These are phyloP conservation scores for Carex parvula DNA, from an alignment of 176 grass and related monocot species.

Conservation along the genomic window DNA sequence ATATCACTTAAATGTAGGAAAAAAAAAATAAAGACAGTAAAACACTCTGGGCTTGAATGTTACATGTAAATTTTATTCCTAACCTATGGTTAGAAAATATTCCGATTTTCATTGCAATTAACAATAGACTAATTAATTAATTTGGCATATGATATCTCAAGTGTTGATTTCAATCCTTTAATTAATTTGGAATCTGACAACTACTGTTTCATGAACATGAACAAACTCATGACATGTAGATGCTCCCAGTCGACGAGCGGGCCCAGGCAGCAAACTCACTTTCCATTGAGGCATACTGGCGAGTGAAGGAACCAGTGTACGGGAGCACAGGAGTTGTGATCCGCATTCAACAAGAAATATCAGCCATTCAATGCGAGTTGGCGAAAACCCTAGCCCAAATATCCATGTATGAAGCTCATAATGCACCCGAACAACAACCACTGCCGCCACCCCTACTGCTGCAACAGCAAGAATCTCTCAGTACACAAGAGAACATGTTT, in stretches of 20 bases:
- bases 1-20: too few relatives aligned
- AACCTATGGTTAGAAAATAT: too few relatives aligned
- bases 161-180: neutral
- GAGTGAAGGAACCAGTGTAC: conserved; percentile 67
- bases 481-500: neutral
- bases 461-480: neutral
- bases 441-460: neutral
- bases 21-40: too few relatives aligned
- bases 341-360: conserved; percentile 46
- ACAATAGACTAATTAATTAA: neutral
- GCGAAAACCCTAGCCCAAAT: conserved; percentile 42
- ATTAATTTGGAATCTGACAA: neutral
- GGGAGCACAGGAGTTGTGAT: conserved; percentile 46
- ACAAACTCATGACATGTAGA: conserved; percentile 6
- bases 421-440: neutral
- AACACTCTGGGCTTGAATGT: too few relatives aligned
- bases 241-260: conserved; percentile 32
- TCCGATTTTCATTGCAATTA: neutral
- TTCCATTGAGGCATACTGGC: conserved; percentile 44
- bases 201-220: too few relatives aligned
- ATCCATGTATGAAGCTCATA: conserved; percentile 29
- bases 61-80: too few relatives aligned
- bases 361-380: conserved; percentile 40
- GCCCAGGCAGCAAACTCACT: conserved; percentile 43
- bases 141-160: neutral